Evolutionary conservation across 2,329 filamentous ascomycete species (phyloP).

Genomic region (Exophiala lecanii-corni): DNA sequence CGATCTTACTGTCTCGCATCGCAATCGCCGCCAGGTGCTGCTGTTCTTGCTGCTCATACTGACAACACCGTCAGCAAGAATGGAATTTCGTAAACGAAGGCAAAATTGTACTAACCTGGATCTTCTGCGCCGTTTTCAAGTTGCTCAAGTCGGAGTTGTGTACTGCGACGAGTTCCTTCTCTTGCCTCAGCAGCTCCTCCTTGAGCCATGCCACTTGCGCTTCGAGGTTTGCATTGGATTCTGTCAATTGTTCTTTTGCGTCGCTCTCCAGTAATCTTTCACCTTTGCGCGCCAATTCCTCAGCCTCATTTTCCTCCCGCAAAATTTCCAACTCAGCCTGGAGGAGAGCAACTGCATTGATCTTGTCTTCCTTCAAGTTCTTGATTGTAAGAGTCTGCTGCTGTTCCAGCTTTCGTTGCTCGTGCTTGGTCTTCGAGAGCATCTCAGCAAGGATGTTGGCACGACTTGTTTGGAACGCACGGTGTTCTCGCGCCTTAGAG

Average conservation of each 20-base stretch:
- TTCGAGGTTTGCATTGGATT: constrained; percentile 16
- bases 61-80: too few species aligned
- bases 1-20: background rate
- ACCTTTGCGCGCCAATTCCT: background rate
- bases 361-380: constrained; percentile 25
- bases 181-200: constrained; percentile 22
- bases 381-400: background rate
- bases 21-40: background rate
- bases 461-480: background rate
- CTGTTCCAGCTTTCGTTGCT: background rate
- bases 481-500: background rate
- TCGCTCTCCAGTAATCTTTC: background rate
- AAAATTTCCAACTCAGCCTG: constrained; percentile 24
- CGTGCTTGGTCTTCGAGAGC: background rate
- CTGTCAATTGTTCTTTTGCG: background rate
- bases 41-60: background rate
- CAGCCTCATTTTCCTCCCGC: constrained; percentile 5
- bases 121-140: too few species aligned
- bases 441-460: background rate
- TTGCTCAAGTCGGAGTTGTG: constrained; percentile 11
- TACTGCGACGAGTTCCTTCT: constrained; percentile 7
- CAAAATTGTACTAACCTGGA: too few species aligned
- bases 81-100: too few species aligned
- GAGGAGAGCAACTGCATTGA: constrained; percentile 26
- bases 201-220: constrained; percentile 27